phyloP scores from a whole-genome alignment of 2,329 filamentous ascomycete species.

The Cordyceps tenuipes region DNA sequence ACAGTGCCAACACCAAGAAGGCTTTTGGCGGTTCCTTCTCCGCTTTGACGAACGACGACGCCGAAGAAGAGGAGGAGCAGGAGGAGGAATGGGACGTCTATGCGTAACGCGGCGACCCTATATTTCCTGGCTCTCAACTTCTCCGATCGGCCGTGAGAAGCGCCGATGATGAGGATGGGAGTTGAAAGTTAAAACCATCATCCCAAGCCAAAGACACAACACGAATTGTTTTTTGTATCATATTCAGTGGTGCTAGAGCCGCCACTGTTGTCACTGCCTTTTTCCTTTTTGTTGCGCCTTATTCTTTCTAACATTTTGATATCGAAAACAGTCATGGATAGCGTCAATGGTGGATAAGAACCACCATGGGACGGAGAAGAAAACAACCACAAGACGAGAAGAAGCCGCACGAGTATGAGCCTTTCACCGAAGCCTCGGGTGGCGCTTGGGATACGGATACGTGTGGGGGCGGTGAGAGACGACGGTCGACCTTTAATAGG shows the following conservation, averaged over 20 bases:
- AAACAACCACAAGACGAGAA: not conserved
- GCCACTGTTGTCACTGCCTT: not conserved
- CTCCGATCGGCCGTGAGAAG: not conserved
- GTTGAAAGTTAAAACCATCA: not conserved
- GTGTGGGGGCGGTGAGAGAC: not conserved
- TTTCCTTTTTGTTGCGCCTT: not conserved
- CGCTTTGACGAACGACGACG: conserved; percentile 36
- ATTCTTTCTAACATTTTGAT: not conserved
- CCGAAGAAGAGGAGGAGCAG: conserved; percentile 32
- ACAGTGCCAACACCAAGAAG: conserved; percentile 17
- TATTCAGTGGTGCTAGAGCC: not conserved
- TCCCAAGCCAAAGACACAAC: not conserved
- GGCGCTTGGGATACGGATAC: not conserved
- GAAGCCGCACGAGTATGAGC: not conserved
- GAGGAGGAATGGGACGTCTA: conserved; percentile 47
- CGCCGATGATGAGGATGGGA: not conserved
- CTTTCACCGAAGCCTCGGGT: not conserved
- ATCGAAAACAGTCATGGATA: conserved; percentile 6
- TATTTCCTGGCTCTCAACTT: not conserved
- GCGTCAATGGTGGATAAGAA: conserved; percentile 3
- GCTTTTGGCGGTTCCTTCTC: conserved; percentile 38
- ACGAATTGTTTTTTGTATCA: conserved; percentile 10
- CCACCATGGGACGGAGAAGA: not conserved
- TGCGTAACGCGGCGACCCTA: conserved; percentile 6
- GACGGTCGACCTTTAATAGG: not conserved